Percentiles rank a stretch among this genome's conserved stretches.
These are phyloP conservation scores for Staphylotrichum longicolle DNA, from an alignment of 495 filamentous ascomycete species.

Conservation along the genomic window DNA sequence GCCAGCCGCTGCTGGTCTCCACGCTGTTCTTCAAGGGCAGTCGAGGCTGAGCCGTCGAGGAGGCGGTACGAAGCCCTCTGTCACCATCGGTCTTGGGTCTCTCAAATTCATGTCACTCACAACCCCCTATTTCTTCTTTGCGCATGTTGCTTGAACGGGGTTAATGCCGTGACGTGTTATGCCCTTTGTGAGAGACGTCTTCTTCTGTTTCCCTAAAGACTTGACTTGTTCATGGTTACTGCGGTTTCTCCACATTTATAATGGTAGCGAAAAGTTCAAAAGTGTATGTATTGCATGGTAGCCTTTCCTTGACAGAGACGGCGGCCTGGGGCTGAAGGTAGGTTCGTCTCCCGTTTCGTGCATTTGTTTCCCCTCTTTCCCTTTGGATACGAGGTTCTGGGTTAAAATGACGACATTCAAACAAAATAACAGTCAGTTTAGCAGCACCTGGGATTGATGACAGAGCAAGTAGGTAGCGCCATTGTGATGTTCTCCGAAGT, in stretches of 20 bases:
- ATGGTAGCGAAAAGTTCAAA: slow-evolving; percentile 5
- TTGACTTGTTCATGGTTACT: background rate
- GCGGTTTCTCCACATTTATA: background rate
- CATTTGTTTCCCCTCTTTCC: background rate
- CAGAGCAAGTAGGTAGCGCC: too few relatives aligned
- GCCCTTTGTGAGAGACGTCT: slow-evolving; percentile 2
- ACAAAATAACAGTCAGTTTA: too few relatives aligned
- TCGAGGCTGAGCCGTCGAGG: background rate
- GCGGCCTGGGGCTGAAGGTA: background rate
- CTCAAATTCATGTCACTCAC: slow-evolving; percentile 14
- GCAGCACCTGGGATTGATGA: too few relatives aligned
- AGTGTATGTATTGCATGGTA: background rate
- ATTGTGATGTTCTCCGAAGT: too few relatives aligned
- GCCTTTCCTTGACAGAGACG: background rate
- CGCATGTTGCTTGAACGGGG: slow-evolving; percentile 3
- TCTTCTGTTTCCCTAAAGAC: background rate
- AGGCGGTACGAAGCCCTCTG: background rate
- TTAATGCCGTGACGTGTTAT: slow-evolving; percentile 5
- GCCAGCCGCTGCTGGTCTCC: too few relatives aligned
- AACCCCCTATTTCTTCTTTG: background rate
- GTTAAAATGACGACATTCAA: too few relatives aligned
- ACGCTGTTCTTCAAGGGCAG: background rate
- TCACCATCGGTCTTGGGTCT: slow-evolving; percentile 1
- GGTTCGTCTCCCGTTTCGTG: background rate
- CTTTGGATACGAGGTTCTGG: too few relatives aligned